phyloP scores from a whole-genome alignment of 2,329 filamentous ascomycete genomes.

The Alternaria conjuncta region DNA sequence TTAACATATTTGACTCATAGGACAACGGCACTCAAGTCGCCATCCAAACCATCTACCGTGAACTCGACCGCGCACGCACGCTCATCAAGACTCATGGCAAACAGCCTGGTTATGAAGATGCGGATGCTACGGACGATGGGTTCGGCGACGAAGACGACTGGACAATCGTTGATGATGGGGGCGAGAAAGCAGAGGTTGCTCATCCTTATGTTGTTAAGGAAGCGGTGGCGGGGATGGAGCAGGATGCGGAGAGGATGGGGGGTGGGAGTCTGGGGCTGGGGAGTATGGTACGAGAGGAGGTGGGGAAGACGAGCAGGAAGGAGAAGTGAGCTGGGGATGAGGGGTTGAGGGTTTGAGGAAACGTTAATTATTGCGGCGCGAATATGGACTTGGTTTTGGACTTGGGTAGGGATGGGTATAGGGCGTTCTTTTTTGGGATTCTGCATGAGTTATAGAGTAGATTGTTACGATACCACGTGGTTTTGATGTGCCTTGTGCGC shows the following conservation, averaged over 20 bases:
- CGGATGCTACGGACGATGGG: slow-evolving; percentile 62
- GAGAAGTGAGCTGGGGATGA: slow-evolving; percentile 13
- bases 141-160: slow-evolving; percentile 87
- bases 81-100: slow-evolving; percentile 70
- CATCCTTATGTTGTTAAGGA: slow-evolving; percentile 31
- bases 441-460: slow-evolving; percentile 3
- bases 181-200: slow-evolving; percentile 46
- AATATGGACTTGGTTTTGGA: neutral
- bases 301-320: slow-evolving; percentile 13
- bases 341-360: neutral
- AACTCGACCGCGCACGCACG: slow-evolving; percentile 88
- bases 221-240: slow-evolving; percentile 26
- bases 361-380: neutral
- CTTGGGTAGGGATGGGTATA: neutral
- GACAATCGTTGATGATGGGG: slow-evolving; percentile 81
- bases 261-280: slow-evolving; percentile 35
- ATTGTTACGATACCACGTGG: neutral
- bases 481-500: neutral
- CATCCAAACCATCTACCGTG: slow-evolving; percentile 91
- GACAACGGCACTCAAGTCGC: slow-evolving; percentile 90
- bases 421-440: slow-evolving; percentile 7
- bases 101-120: slow-evolving; percentile 33
- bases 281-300: slow-evolving; percentile 40
- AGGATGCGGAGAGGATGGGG: slow-evolving; percentile 31
- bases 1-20: slow-evolving; percentile 52